Conservation (phyloP, 2,329 filamentous ascomycete species). For the Monilinia fructigena region DNA sequence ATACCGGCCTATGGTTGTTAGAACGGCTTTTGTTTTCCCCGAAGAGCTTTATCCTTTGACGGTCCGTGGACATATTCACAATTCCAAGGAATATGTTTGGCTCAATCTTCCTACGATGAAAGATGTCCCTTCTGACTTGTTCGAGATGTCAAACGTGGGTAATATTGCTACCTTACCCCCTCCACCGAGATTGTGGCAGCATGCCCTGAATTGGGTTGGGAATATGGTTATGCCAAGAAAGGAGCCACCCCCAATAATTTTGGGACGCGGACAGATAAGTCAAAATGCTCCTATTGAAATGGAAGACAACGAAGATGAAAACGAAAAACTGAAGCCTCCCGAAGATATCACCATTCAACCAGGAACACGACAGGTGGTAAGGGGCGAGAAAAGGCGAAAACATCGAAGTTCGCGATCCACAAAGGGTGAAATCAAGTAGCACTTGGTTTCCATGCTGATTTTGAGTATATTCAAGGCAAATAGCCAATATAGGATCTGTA, state of each 20-base stretch:
- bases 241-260: constrained; percentile 19
- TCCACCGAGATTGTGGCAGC: constrained; percentile 19
- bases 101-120: constrained; percentile 40
- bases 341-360: constrained; percentile 20
- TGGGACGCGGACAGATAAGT: constrained; percentile 10
- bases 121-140: constrained; percentile 19
- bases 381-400: constrained; percentile 14
- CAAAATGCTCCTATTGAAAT: constrained; percentile 5
- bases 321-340: constrained; percentile 15
- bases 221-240: constrained; percentile 19
- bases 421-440: constrained; percentile 4
- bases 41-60: constrained; percentile 43
- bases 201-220: constrained; percentile 20
- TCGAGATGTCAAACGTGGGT: constrained; percentile 21
- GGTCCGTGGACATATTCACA: constrained; percentile 44
- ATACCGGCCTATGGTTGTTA: constrained; percentile 43
- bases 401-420: constrained; percentile 18
- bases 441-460: background rate
- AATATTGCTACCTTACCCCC: constrained; percentile 22
- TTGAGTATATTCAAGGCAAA: background rate
- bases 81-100: constrained; percentile 43
- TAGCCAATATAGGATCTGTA: background rate
- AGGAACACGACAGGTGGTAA: constrained; percentile 16
- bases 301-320: constrained; percentile 18
- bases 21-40: constrained; percentile 42